phyloP scores from a whole-genome alignment of 371 early-diverging fungal species.

The Mucor saturninus region DNA sequence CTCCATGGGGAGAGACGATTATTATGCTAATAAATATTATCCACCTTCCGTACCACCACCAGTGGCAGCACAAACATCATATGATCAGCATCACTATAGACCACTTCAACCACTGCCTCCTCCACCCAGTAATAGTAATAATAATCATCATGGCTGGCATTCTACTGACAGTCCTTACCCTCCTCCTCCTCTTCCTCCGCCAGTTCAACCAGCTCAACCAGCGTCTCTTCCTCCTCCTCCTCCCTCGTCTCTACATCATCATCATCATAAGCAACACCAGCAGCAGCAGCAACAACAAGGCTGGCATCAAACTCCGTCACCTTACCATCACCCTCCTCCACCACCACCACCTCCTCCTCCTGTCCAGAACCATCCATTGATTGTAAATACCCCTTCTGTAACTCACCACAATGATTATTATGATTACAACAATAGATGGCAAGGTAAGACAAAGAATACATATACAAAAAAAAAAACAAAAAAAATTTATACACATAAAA shows the following conservation, averaged over 20 bases:
- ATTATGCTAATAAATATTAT: not conserved
- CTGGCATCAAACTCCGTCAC: slow-evolving; percentile 52
- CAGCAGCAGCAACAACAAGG: not conserved
- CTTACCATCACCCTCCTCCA: slow-evolving; percentile 3
- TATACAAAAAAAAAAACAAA: not conserved
- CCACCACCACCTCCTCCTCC: slow-evolving; percentile 2
- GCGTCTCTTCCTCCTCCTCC: not conserved
- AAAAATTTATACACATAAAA: too few relatives aligned
- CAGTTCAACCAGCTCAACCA: too few relatives aligned
- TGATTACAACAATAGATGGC: slow-evolving; percentile 27
- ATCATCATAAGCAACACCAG: not conserved
- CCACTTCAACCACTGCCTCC: slow-evolving; percentile 19
- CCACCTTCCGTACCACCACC: slow-evolving; percentile 14
- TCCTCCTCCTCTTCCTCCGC: slow-evolving; percentile 1
- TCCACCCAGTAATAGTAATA: slow-evolving; percentile 1
- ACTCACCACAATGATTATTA: slow-evolving; percentile 9
- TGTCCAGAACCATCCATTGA: slow-evolving; percentile 1
- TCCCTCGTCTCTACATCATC: not conserved
- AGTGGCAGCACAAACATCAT: slow-evolving; percentile 5
- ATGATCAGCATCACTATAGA: slow-evolving; percentile 10
- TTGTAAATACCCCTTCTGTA: slow-evolving; percentile 6
- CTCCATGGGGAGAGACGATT: not conserved
- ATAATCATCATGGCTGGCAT: not conserved
- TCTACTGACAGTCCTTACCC: slow-evolving; percentile 54
- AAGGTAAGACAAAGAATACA: slow-evolving; percentile 17